Evolutionary conservation across 116 monocot species (phyloP), one percentile per base, ranked within the genome.

Genomic region (Papilionanthe hybrid): DNA sequence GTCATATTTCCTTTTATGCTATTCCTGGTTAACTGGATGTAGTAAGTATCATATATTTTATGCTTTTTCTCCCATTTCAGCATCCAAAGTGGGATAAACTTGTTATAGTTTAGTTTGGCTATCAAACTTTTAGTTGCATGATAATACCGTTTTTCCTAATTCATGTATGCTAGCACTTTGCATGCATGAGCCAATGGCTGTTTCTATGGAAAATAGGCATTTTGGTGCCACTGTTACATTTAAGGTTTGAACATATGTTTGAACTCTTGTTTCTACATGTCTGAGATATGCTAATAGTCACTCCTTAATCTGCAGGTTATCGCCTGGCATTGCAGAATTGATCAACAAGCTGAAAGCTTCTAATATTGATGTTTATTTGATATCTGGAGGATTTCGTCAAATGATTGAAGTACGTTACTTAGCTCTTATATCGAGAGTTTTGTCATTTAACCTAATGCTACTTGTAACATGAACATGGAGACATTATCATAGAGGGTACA

Each of bases 381-480:
- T 98, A 76, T 98, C 98, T 66, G 98, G 98, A 55, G 98, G 98
- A 56, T 98, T 98, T 78, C 92, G 93, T 30, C 98, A 98, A 80
- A 98, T 98, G 98, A 98, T 98, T 82, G 87, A 98, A 80, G 97
- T 94, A 88, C 63, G 66, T 41, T 87, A 23, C 42, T 87, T 42
- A 25, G 73, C 78, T 78, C 80, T 29, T 67, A 22, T 43, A 71
- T 71, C 20, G n/a, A 19, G 19, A 15, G 53, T 73, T 42, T 10
- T 63, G 69, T 32, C 32, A 69, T 69, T 5, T 32, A 37, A 25
- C 11, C 37, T 69, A 69, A 37, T 65, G 29, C 30, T 32, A 29
- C 30, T 30, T 69, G 37, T 1, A 69, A 32, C 41, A 69, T 69
- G 13, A 67, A 37, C 69, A 37, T 69, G 69, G 5, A 69, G 69